These are phyloP conservation scores for Penicillium diatomitis DNA, from an alignment of 495 filamentous ascomycete genomes.

Conservation along the genomic window DNA sequence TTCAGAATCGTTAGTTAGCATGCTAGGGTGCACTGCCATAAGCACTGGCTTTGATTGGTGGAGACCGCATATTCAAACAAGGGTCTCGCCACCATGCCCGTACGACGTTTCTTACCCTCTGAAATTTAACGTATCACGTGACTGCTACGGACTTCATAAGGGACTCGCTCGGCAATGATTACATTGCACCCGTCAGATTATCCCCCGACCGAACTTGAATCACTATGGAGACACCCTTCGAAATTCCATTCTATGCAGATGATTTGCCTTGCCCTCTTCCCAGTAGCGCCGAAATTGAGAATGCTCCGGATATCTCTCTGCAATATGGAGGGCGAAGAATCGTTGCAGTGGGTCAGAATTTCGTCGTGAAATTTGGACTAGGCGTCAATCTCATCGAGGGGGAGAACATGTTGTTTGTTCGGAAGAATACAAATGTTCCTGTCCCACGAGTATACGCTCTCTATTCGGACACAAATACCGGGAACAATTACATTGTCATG, in stretches of 20 bases:
- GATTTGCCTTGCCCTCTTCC: slow-evolving; percentile 19
- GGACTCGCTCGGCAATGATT: no score
- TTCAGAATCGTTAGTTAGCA: no score
- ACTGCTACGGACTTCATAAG: no score
- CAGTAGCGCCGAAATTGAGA: slow-evolving; percentile 17
- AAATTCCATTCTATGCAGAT: slow-evolving; percentile 8
- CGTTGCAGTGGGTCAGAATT: slow-evolving; percentile 21
- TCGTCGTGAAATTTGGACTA: slow-evolving; percentile 30
- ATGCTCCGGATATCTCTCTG: slow-evolving; percentile 13
- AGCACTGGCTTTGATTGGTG: no score
- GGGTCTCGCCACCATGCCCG: no score
- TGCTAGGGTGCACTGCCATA: no score
- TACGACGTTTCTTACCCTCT: no score
- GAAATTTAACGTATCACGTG: no score
- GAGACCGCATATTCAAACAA: no score
- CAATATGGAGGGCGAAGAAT: slow-evolving; percentile 16
- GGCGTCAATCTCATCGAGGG: slow-evolving; percentile 23
- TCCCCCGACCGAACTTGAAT: background rate
- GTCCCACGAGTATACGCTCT: slow-evolving; percentile 30
- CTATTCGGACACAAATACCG: slow-evolving; percentile 15
- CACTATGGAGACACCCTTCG: slow-evolving; percentile 6
- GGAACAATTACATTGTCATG: slow-evolving; percentile 30
- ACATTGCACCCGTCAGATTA: no score
- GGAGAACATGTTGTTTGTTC: slow-evolving; percentile 32
- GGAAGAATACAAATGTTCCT: slow-evolving; percentile 18